Evolutionary conservation across 2,329 filamentous ascomycete genomes (phyloP), one percentile per base, ranked within the genome.

Genomic region (Neofusicoccum ribis): DNA sequence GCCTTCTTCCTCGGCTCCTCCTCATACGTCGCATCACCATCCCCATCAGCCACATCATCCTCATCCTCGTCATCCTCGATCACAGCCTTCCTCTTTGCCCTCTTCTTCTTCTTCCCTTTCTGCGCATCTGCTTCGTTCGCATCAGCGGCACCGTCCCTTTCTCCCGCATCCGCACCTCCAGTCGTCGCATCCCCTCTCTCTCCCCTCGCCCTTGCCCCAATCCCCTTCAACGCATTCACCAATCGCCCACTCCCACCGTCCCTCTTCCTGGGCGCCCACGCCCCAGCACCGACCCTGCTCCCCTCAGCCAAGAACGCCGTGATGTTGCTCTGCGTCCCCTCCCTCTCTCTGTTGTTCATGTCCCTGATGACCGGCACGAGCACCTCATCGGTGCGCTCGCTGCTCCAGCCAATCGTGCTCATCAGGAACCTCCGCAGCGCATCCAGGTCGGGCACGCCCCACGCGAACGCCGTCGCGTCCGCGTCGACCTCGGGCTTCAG

Each of bases 261-360:
- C 64, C 82, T 86, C 68, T 89, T 88, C 64, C 90, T 84, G 0
- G 91, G 91, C 27, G 85, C 91, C 79, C 92, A 93, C 0, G 85
- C 86, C 67, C 89, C 85, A 43, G 85, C 85, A 0, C 91, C 91
- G 0, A 84, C 84, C 0, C 91, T 91, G 0, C 92, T 88, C 4
- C 81, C 79, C 0, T 94, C 94, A 12, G 88, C 86, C 75, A 98
- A 97, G 77, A 89, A 99, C 27, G 89, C 84, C n/a, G 95, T 99
- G 69, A 99, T 97, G 71, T 99, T 99, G 66, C 88, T 89, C 81
- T 99, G 95, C 17, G 94, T 98, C 6, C 95, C 95, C 79, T 98
- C 95, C 34, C 88, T 84, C 69, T 92, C 91, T 44, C 95, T 85
- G 3, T 88, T 86, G 75, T 98, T 98, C 91, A 99, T 96, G 73